Evolutionary conservation across 148 eudicot genomes (phyloP).

Genomic region (Hydrangea macrophylla): DNA sequence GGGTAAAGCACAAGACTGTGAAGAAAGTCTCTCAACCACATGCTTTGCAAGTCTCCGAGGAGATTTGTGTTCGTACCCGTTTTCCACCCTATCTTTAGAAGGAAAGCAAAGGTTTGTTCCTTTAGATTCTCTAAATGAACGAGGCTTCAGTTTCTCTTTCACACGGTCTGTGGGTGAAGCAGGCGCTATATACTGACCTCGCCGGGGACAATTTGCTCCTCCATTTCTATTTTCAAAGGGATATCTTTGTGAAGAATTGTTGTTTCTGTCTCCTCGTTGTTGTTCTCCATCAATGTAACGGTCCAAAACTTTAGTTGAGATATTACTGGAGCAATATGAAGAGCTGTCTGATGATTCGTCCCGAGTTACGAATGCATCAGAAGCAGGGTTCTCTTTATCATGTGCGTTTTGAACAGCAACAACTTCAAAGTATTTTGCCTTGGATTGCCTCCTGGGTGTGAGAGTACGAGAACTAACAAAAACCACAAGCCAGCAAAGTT

Average conservation of each 20-base stretch:
- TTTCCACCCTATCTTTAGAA: conserved; percentile 51
- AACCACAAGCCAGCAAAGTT: neutral
- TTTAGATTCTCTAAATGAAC: conserved; percentile 42
- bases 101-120: conserved; percentile 37
- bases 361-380: conserved; percentile 21
- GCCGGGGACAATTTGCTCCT: conserved; percentile 50
- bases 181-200: conserved; percentile 47
- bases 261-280: conserved; percentile 35
- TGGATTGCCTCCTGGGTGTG: conserved; percentile 63
- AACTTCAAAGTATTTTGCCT: conserved; percentile 33
- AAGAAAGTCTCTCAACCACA: conserved; percentile 79
- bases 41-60: conserved; percentile 78
- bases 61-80: conserved; percentile 51
- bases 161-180: conserved; percentile 48
- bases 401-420: conserved; percentile 27
- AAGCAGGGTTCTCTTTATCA: conserved; percentile 25
- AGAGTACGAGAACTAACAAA: conserved; percentile 41
- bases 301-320: conserved; percentile 71
- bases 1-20: conserved; percentile 42
- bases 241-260: conserved; percentile 26
- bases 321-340: conserved; percentile 60
- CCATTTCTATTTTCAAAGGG: conserved; percentile 28
- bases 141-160: conserved; percentile 57
- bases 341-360: conserved; percentile 48
- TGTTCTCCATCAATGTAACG: conserved; percentile 92